These are phyloP conservation scores for Nepenthes alata DNA, from an alignment of 179 eudicot species.

Conservation along the genomic window DNA sequence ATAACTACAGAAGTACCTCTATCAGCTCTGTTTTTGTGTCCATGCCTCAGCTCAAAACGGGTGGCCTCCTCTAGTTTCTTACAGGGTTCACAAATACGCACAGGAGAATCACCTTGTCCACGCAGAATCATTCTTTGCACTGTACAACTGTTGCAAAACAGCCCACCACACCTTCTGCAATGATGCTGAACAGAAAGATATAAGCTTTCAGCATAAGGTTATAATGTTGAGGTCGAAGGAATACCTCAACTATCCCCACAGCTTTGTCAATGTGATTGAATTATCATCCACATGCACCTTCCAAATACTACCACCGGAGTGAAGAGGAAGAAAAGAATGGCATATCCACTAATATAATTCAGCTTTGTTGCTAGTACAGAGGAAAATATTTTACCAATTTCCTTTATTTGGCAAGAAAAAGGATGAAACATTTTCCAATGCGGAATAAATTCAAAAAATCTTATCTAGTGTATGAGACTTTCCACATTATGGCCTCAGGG, in stretches of 20 bases:
- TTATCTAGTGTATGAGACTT: no score
- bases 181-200: conserved; percentile 53
- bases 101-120: conserved; percentile 97
- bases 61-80: conserved; percentile 89
- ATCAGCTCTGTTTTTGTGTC: conserved; percentile 55
- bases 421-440: no score
- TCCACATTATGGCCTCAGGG: no score
- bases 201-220: neutral
- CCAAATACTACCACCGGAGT: no score
- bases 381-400: no score
- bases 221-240: no score
- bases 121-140: conserved; percentile 70
- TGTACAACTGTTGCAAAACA: conserved; percentile 73
- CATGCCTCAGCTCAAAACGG: conserved; percentile 78
- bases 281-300: conserved; percentile 1
- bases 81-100: conserved; percentile 94
- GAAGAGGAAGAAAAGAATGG: no score
- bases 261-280: neutral
- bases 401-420: no score
- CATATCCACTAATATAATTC: no score
- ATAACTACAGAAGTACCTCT: conserved; percentile 33
- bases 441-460: no score
- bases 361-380: no score
- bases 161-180: conserved; percentile 93
- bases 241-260: no score